These are phyloP conservation scores for Mycena sp. DNA, from an alignment of 1,284 basidiomycete genomes.

Conservation along the genomic window DNA sequence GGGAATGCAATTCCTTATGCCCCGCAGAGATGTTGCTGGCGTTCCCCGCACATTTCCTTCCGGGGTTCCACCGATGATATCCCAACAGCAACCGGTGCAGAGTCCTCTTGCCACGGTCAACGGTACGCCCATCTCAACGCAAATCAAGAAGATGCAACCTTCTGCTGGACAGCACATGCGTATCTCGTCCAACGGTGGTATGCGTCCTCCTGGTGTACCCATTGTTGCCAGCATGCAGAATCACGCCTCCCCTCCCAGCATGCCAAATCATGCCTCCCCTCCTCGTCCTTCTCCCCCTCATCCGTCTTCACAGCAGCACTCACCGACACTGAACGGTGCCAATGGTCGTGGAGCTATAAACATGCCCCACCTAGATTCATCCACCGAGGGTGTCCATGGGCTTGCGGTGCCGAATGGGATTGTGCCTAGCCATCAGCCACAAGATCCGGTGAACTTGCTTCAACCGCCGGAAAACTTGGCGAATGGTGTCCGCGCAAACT, in stretches of 20 bases:
- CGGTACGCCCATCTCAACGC: constrained; percentile 51
- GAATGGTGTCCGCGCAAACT: constrained; percentile 28
- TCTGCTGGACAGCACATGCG: constrained; percentile 62
- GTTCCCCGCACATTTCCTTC: constrained; percentile 41
- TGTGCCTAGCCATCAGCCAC: constrained; percentile 38
- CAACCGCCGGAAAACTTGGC: constrained; percentile 29
- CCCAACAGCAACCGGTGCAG: constrained; percentile 22
- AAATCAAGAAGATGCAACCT: constrained; percentile 65
- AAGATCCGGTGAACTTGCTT: constrained; percentile 32
- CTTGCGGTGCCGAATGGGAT: constrained; percentile 45
- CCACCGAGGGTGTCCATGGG: constrained; percentile 27
- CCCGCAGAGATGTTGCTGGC: constrained; percentile 50
- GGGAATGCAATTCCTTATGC: constrained; percentile 47
- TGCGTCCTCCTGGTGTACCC: constrained; percentile 53
- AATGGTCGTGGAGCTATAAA: constrained; percentile 50
- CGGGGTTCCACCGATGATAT: constrained; percentile 33
- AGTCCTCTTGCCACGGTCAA: constrained; percentile 17
- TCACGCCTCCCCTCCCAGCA: constrained; percentile 26
- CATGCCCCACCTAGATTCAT: constrained; percentile 52
- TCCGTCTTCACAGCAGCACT: constrained; percentile 29
- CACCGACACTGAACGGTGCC: constrained; percentile 44
- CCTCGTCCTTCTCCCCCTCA: constrained; percentile 49
- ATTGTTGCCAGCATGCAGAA: constrained; percentile 33
- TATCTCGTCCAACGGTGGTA: constrained; percentile 63
- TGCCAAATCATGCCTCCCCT: constrained; percentile 36